Evolutionary conservation across 2,329 filamentous ascomycete genomes (phyloP), one percentile per base, ranked within the genome.

Genomic region (Aspergillus novoparasiticus): DNA sequence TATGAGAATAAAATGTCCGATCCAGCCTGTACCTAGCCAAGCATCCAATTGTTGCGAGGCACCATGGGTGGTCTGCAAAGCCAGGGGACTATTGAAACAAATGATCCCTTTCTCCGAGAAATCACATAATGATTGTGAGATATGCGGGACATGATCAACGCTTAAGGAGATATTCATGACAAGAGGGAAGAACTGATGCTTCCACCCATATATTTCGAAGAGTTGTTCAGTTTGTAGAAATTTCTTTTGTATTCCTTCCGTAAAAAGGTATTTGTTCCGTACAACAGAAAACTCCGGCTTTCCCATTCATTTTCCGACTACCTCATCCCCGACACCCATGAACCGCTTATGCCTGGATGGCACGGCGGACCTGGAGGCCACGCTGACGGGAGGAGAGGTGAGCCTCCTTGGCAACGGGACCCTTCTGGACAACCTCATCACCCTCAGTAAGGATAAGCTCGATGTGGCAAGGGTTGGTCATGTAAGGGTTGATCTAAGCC

Each of bases 401-500:
- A 71, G 82, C 77, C 74, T 90, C 86, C 74, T 85, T 84, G 69
- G 84, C 86, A 75, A 89, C 86, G 74, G 89, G 86, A 68, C 89
- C 89, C 90, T 99, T 99, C 86, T 94, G 88, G 76, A 99, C 93
- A 76, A 91, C 89, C 89, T 99, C 96, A 80, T 96, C 91, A 78
- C 87, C 93, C 89, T 99, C 96, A 80, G 94, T 97, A 76, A 99
- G 89, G 89, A 99, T 99, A 78, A 99, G 87, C 88, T 99, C 96
- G 84, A 99, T 97, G 90, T 99, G 95, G 92, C 94, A 99, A 75
- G 95, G 95, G 90, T 96, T 96, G 75, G 94, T 97, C 96, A 99
- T 98, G 90, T 98, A 99, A 70, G 95, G 95, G 90, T 99, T 99
- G 87, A 99, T 99, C 94, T 97, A 81, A 28, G 43, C 19, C 56